Evolutionary conservation across 2,329 filamentous ascomycete genomes (phyloP).

Genomic region (Talaromyces sp.): DNA sequence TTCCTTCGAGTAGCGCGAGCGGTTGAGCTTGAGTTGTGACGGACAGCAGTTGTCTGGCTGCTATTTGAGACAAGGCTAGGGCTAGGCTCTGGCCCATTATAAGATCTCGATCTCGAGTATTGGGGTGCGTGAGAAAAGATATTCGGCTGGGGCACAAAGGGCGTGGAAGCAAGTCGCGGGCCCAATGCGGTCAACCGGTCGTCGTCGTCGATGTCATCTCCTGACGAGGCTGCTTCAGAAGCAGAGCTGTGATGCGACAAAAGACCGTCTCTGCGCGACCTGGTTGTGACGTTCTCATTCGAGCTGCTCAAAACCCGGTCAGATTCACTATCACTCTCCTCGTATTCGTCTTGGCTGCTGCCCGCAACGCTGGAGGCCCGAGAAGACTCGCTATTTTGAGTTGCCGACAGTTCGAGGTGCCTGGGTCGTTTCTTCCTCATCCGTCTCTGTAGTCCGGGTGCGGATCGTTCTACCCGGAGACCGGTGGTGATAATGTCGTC

Average conservation of each 20-base stretch:
- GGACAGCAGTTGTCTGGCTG: slow-evolving; percentile 28
- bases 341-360: slow-evolving; percentile 91
- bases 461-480: slow-evolving; percentile 65
- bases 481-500: slow-evolving; percentile 92
- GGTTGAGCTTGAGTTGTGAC: slow-evolving; percentile 36
- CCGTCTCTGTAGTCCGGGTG: slow-evolving; percentile 22
- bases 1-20: slow-evolving; percentile 29
- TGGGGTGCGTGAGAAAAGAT: slow-evolving; percentile 78
- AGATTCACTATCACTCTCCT: slow-evolving; percentile 87
- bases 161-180: slow-evolving; percentile 47
- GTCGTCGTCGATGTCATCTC: slow-evolving; percentile 65
- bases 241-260: slow-evolving; percentile 20
- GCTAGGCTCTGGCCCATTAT: slow-evolving; percentile 39
- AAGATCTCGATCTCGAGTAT: slow-evolving; percentile 11
- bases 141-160: slow-evolving; percentile 84
- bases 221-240: slow-evolving; percentile 28
- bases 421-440: slow-evolving; percentile 55
- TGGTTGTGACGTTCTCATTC: slow-evolving; percentile 51
- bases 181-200: slow-evolving; percentile 82
- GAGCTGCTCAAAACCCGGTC: slow-evolving; percentile 65
- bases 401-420: slow-evolving; percentile 30
- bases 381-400: slow-evolving; percentile 41
- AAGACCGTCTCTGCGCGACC: slow-evolving; percentile 19
- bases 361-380: slow-evolving; percentile 23
- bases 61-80: slow-evolving; percentile 40